phyloP scores from a whole-genome alignment of 1,284 basidiomycete species.

The Microbotryomycetes sp. region DNA sequence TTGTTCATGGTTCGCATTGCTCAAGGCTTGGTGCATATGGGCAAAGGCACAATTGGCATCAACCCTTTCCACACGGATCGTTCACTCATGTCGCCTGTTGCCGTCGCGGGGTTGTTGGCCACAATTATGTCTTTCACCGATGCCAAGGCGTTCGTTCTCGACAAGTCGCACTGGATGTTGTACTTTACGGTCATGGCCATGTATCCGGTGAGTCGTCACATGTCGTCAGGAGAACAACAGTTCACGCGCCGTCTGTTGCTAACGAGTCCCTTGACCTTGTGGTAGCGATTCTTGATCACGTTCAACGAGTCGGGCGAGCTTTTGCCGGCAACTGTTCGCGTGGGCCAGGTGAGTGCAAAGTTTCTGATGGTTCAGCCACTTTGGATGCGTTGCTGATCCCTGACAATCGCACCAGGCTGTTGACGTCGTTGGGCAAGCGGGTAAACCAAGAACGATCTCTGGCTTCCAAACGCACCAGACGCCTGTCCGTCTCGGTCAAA shows the following conservation, averaged over 20 bases:
- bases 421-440: slow-evolving; percentile 84
- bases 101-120: slow-evolving; percentile 84
- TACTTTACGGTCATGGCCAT: slow-evolving; percentile 92
- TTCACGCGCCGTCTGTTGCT: neutral
- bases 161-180: slow-evolving; percentile 97
- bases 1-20: slow-evolving; percentile 95
- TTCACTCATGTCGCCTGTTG: slow-evolving; percentile 79
- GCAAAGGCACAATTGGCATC: slow-evolving; percentile 96
- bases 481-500: slow-evolving; percentile 87
- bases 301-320: slow-evolving; percentile 83
- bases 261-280: too few relatives aligned
- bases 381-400: neutral
- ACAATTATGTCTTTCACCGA: slow-evolving; percentile 89
- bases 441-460: slow-evolving; percentile 82
- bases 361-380: neutral
- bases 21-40: slow-evolving; percentile 93
- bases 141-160: slow-evolving; percentile 71
- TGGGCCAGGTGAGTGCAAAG: slow-evolving; percentile 61
- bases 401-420: slow-evolving; percentile 54
- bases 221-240: neutral
- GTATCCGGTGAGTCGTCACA: slow-evolving; percentile 57
- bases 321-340: slow-evolving; percentile 83
- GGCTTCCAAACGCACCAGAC: slow-evolving; percentile 97
- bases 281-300: slow-evolving; percentile 90
- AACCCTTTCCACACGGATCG: slow-evolving; percentile 97